These are phyloP conservation scores for Tetrahymena borealis DNA, from an alignment of 73 alveolate species.

Conservation along the genomic window DNA sequence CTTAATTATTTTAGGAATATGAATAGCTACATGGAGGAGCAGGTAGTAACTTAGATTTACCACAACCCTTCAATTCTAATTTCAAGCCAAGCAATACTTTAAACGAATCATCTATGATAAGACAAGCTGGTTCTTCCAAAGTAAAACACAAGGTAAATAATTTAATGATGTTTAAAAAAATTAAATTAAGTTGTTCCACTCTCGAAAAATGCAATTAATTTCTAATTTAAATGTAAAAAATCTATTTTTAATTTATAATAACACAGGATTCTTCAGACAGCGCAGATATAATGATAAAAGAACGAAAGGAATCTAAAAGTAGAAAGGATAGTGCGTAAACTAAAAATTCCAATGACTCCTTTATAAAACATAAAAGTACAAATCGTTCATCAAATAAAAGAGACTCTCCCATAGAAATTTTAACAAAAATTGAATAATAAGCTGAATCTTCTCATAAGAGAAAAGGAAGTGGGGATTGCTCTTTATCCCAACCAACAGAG, in stretches of 20 bases:
- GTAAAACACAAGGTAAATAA: background rate
- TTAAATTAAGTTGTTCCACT: background rate
- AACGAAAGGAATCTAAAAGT: background rate
- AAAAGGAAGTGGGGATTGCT: background rate
- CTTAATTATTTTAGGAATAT: no score
- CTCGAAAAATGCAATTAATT: background rate
- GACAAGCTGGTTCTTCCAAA: background rate
- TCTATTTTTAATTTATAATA: no score
- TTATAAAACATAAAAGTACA: background rate
- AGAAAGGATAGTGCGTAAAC: background rate
- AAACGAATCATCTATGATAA: background rate
- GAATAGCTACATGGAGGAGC: background rate
- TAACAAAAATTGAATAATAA: background rate
- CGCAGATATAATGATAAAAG: background rate
- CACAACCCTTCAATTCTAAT: background rate
- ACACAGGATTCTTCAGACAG: background rate
- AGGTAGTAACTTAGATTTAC: background rate
- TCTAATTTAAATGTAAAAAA: no score
- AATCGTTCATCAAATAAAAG: background rate
- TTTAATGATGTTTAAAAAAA: background rate
- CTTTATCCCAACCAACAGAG: background rate
- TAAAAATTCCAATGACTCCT: background rate
- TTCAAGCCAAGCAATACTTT: background rate
- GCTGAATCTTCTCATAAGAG: background rate
- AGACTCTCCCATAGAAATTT: background rate